Evolutionary conservation across 257 asterid species (phyloP).

Genomic region (Asclepias syriaca): DNA sequence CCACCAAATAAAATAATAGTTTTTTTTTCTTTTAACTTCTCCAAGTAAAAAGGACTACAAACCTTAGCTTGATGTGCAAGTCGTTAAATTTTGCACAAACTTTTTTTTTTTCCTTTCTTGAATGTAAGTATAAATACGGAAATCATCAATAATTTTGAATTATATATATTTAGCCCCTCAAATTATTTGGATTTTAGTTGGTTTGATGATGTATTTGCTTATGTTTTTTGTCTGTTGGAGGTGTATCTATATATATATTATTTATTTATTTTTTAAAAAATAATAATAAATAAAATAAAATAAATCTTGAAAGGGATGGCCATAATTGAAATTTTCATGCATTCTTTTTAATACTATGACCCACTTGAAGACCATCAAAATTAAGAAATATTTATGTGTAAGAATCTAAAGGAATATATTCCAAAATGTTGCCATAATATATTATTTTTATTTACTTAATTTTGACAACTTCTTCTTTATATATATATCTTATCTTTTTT

Average conservation of each 20-base stretch:
- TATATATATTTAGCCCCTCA: too few relatives aligned
- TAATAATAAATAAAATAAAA: too few relatives aligned
- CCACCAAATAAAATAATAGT: background rate
- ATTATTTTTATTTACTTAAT: too few relatives aligned
- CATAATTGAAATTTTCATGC: constrained; percentile 23
- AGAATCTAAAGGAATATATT: background rate
- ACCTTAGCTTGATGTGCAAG: constrained; percentile 17
- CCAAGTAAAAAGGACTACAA: constrained; percentile 2
- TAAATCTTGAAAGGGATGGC: constrained; percentile 14
- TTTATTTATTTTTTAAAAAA: background rate
- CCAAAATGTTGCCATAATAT: too few relatives aligned
- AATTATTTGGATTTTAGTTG: background rate
- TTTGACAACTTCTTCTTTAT: too few relatives aligned
- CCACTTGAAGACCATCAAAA: background rate
- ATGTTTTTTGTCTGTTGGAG: constrained; percentile 11
- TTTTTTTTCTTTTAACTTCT: background rate
- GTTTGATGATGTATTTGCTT: constrained; percentile 30
- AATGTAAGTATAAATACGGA: too few relatives aligned
- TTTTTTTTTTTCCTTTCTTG: background rate
- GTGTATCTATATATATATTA: background rate
- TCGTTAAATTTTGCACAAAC: background rate
- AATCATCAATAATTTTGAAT: too few relatives aligned
- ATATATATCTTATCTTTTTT: too few relatives aligned
- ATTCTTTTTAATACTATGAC: constrained; percentile 2
- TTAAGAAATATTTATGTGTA: background rate